Percentiles rank a stretch among this genome's conserved stretches.
These are phyloP conservation scores for Ocimum tenuiflorum DNA, from an alignment of 257 asterid species.

Conservation along the genomic window DNA sequence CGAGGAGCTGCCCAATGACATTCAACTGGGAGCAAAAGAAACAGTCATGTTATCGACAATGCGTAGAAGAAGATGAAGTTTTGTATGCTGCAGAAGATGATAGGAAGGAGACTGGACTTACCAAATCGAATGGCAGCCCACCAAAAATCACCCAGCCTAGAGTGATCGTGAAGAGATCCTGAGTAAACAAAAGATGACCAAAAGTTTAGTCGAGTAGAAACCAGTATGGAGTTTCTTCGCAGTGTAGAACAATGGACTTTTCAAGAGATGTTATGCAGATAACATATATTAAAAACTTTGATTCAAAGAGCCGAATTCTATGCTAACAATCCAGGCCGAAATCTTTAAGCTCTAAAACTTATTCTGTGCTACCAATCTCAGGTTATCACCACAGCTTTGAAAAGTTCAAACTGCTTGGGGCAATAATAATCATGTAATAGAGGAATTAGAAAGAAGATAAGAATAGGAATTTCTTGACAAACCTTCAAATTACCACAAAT, in stretches of 20 bases:
- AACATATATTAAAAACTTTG: too few species aligned
- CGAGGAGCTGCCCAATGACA: conserved; percentile 76
- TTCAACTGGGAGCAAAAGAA: conserved; percentile 53
- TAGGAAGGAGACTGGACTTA: conserved; percentile 29
- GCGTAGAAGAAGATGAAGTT: background rate
- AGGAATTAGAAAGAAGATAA: background rate
- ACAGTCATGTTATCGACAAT: background rate
- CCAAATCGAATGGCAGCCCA: conserved; percentile 91
- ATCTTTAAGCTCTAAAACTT: too few species aligned
- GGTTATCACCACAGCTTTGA: too few species aligned
- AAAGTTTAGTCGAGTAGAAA: too few species aligned
- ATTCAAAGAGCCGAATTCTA: too few species aligned
- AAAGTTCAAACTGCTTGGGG: too few species aligned
- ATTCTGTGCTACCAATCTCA: too few species aligned
- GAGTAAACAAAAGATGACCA: conserved; percentile 3
- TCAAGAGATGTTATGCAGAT: too few species aligned
- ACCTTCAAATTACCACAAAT: conserved; percentile 98
- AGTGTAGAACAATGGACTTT: too few species aligned
- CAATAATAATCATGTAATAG: background rate
- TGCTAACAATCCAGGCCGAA: too few species aligned
- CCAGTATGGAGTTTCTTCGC: too few species aligned
- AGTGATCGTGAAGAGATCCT: conserved; percentile 89
- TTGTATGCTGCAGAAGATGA: too few species aligned
- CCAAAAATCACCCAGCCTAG: conserved; percentile 92
- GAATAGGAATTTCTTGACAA: conserved; percentile 17